Conservation (phyloP, 2,329 filamentous ascomycete genomes). For the Cercospora nicotianae region DNA sequence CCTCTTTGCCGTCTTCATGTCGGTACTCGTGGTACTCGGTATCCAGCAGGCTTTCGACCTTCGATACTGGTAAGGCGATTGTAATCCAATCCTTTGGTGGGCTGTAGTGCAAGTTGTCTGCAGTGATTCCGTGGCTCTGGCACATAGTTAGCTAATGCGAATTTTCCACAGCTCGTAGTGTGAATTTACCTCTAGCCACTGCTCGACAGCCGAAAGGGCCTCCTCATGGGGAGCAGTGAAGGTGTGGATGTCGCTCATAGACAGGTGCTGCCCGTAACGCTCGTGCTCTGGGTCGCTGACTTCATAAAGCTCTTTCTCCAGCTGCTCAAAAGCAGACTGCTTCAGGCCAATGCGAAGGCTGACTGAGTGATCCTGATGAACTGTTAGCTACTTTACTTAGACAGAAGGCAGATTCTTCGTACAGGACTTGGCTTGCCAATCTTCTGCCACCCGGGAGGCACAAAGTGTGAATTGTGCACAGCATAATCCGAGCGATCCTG, state of each 20-base stretch:
- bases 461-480: constrained; percentile 23
- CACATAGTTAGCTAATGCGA: constrained; percentile 48
- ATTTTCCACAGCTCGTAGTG: background rate
- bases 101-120: constrained; percentile 21
- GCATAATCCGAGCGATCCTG: constrained; percentile 22
- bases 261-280: constrained; percentile 59
- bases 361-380: constrained; percentile 18
- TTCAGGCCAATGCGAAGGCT: constrained; percentile 31
- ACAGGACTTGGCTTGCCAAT: constrained; percentile 23
- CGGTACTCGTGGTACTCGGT: constrained; percentile 59
- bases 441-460: constrained; percentile 25
- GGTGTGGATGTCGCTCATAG: constrained; percentile 57
- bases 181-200: constrained; percentile 51
- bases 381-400: background rate
- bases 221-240: constrained; percentile 54
- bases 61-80: constrained; percentile 44
- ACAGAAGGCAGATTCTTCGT: background rate
- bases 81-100: constrained; percentile 59
- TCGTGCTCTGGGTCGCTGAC: constrained; percentile 62
- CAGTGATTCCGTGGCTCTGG: constrained; percentile 46
- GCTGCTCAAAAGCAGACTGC: constrained; percentile 29
- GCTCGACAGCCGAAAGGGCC: constrained; percentile 52
- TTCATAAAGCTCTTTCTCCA: constrained; percentile 61
- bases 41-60: constrained; percentile 55
- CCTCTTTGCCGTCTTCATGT: constrained; percentile 44